Conservation (phyloP, 305 asterid genomes). For the Caryopteris hybrid region DNA sequence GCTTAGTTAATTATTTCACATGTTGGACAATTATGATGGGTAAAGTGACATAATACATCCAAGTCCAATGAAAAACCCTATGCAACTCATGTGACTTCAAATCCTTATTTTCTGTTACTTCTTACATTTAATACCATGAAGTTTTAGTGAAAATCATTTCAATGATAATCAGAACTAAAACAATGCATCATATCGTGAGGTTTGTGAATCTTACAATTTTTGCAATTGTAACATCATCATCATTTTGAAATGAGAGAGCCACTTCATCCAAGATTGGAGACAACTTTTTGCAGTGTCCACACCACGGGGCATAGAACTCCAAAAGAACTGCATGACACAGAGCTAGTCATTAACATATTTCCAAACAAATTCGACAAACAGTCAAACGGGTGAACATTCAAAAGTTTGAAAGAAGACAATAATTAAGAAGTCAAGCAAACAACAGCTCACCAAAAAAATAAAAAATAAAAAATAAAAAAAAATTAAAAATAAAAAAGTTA, state of each 20-base stretch:
- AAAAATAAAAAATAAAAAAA: too few species aligned
- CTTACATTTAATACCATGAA: not conserved
- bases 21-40: not conserved
- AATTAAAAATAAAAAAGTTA: too few species aligned
- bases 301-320: constrained; percentile 92
- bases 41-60: not conserved
- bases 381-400: too few species aligned
- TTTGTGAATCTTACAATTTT: constrained; percentile 54
- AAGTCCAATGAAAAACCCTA: not conserved
- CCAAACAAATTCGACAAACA: not conserved
- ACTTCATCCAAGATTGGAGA: constrained; percentile 90
- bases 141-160: not conserved
- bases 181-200: not conserved
- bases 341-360: not conserved
- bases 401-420: too few species aligned
- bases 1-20: not conserved
- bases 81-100: not conserved
- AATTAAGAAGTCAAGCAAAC: too few species aligned
- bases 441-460: too few species aligned
- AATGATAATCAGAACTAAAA: not conserved
- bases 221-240: constrained; percentile 68
- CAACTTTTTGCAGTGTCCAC: constrained; percentile 87
- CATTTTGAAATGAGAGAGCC: constrained; percentile 58
- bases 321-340: constrained; percentile 49
- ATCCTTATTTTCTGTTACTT: not conserved